Evolutionary conservation across 345 rosid genomes (phyloP).

Genomic region (Mallotus nudiflorus): DNA sequence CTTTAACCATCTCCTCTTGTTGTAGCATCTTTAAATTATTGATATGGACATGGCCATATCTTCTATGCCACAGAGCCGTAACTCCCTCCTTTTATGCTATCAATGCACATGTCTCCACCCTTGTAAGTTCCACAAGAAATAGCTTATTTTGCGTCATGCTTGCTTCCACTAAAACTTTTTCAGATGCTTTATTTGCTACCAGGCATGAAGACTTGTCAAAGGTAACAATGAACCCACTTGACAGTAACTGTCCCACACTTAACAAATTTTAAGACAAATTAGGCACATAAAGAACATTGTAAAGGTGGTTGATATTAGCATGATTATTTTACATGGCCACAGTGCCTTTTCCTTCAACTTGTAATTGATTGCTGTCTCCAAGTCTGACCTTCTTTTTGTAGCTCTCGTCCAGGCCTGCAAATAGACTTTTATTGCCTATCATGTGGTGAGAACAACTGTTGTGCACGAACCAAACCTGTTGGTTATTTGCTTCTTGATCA

Average conservation of each 20-base stretch:
- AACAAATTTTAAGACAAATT: neutral
- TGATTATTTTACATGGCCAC: neutral
- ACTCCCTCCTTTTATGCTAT: neutral
- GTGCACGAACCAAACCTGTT: neutral
- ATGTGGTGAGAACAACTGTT: neutral
- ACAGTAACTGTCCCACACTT: neutral
- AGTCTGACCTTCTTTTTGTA: too few relatives aligned
- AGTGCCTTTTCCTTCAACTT: constrained; percentile 5
- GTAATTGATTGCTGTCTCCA: too few relatives aligned
- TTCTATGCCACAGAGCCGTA: neutral
- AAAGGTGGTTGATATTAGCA: neutral
- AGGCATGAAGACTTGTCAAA: too few relatives aligned
- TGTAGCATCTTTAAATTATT: neutral
- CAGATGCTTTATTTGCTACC: neutral
- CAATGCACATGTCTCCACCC: neutral
- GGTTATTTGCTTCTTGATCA: neutral
- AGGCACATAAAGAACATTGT: too few relatives aligned
- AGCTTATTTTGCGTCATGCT: too few relatives aligned
- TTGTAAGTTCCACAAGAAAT: too few relatives aligned
- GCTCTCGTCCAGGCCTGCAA: neutral
- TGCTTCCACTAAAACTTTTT: neutral
- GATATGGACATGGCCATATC: neutral
- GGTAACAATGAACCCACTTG: neutral
- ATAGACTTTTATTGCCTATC: neutral
- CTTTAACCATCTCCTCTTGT: neutral